Percentiles rank a stretch among this genome's conserved stretches.
Evolutionary conservation across 2,329 filamentous ascomycete species (phyloP).

Genomic region (Botryosphaeria dothidea): DNA sequence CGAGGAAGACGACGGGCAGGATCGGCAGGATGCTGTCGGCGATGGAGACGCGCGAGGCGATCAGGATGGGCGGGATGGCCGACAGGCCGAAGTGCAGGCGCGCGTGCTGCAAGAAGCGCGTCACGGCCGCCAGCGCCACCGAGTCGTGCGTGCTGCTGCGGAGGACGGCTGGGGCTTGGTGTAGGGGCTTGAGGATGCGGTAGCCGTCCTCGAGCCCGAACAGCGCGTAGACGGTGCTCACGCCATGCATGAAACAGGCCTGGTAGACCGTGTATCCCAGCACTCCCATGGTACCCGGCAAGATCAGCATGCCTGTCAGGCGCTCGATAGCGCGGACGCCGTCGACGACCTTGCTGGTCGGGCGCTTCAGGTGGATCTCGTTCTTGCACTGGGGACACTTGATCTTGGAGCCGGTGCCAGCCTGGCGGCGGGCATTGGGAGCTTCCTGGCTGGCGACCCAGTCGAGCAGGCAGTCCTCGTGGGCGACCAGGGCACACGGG

Average conservation of each 20-base stretch:
- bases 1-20: slow-evolving; percentile 63
- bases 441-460: slow-evolving; percentile 91
- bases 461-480: slow-evolving; percentile 84
- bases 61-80: slow-evolving; percentile 66
- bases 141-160: slow-evolving; percentile 30
- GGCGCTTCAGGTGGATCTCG: slow-evolving; percentile 73
- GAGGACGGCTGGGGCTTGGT: slow-evolving; percentile 36
- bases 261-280: slow-evolving; percentile 48
- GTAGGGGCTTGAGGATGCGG: slow-evolving; percentile 51
- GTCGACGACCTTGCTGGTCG: slow-evolving; percentile 71
- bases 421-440: slow-evolving; percentile 53
- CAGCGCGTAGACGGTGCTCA: slow-evolving; percentile 64
- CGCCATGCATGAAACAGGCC: slow-evolving; percentile 57
- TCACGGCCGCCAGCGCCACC: slow-evolving; percentile 33
- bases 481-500: slow-evolving; percentile 84
- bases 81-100: slow-evolving; percentile 62
- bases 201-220: slow-evolving; percentile 65
- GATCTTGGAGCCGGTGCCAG: slow-evolving; percentile 55
- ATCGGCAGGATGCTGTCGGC: slow-evolving; percentile 65
- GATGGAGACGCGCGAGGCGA: slow-evolving; percentile 61
- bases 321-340: slow-evolving; percentile 61
- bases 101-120: slow-evolving; percentile 43
- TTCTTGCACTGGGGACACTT: slow-evolving; percentile 88
- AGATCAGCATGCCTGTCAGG: slow-evolving; percentile 58
- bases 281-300: slow-evolving; percentile 64